Evolutionary conservation across 2,329 filamentous ascomycete genomes (phyloP), one percentile per base, ranked within the genome.

Genomic region (Venturia carpophila): DNA sequence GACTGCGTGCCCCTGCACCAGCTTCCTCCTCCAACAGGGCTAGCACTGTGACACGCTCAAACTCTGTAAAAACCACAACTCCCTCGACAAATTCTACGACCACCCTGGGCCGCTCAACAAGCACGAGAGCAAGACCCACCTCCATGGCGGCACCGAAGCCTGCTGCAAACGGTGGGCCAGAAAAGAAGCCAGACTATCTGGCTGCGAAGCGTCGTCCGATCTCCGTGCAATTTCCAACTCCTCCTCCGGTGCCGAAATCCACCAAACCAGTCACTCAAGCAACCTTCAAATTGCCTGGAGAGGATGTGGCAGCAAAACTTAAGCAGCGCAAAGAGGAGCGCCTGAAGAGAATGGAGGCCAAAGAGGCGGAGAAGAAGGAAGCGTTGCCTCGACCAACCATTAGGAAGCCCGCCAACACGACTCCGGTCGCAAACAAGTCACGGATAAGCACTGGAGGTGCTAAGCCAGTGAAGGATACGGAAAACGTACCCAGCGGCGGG

Each of bases 221-320:
- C 71, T 79, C 75, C 69, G 73, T 78, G 70, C 77, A 73, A 66
- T 84, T 79, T 68, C 80, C 75, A 34, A 79, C 73, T 10, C 79
- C 76, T 47, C 76, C 78, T 6, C 76, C 78, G 17, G 77, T 77
- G 19, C 71, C 75, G 10, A 84, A 81, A 68, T 83, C 81, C 1
- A 74, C 73, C 27, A 83, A 81, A 68, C 74, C 80, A 17, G 79
- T 79, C 0, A 84, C 82, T 0, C 77, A 72, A 62, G 71, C 81
- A 9, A 80, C 74, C 3, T 84, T 84, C 69, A 74, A 79, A 60
- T 75, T 84, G 0, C 81, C 82, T 0, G 82, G 82, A 19, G 81
- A 83, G 68, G 79, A 76, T 17, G 74, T 83, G 5, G 80, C 82
- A 2, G 80, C 80, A 5, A 82, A 80, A 68, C 71, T 83, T n/a